Conservation (phyloP, 140 eudicot genomes). For the Anethum foeniculum region DNA sequence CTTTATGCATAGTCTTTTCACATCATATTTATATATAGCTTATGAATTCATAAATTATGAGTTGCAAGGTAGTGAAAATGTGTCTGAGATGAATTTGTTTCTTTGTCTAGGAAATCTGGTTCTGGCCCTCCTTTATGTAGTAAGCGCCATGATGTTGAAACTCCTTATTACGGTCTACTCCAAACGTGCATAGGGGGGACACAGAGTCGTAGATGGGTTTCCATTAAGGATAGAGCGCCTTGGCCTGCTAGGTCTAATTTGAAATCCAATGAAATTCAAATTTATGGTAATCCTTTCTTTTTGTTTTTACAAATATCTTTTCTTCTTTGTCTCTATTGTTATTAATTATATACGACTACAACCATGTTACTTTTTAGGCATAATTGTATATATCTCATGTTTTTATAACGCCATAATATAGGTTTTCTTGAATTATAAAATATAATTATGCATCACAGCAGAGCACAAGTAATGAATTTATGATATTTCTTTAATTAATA, state of each 20-base stretch:
- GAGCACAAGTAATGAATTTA: not conserved
- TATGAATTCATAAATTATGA: not conserved
- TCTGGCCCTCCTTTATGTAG: conserved; percentile 62
- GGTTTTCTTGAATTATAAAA: not conserved
- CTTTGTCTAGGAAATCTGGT: conserved; percentile 52
- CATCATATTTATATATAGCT: not conserved
- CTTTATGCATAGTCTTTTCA: not conserved
- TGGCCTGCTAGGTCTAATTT: conserved; percentile 81
- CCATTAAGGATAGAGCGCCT: conserved; percentile 60
- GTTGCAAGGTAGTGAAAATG: not conserved
- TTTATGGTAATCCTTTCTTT: conserved; percentile 44
- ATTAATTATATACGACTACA: not conserved
- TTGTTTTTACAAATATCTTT: not conserved
- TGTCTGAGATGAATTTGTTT: conserved; percentile 15
- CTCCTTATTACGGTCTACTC: conserved; percentile 85
- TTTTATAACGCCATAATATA: not conserved
- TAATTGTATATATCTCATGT: not conserved
- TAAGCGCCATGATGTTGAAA: conserved; percentile 70
- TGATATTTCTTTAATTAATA: not conserved
- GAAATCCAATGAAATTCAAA: conserved; percentile 50
- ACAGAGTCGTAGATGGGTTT: conserved; percentile 80
- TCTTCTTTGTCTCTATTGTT: not conserved
- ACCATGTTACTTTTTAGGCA: not conserved
- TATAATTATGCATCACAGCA: not conserved
- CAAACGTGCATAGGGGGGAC: conserved; percentile 89